Conservation (phyloP, 345 rosid genomes). For the Syzygium jambos region DNA sequence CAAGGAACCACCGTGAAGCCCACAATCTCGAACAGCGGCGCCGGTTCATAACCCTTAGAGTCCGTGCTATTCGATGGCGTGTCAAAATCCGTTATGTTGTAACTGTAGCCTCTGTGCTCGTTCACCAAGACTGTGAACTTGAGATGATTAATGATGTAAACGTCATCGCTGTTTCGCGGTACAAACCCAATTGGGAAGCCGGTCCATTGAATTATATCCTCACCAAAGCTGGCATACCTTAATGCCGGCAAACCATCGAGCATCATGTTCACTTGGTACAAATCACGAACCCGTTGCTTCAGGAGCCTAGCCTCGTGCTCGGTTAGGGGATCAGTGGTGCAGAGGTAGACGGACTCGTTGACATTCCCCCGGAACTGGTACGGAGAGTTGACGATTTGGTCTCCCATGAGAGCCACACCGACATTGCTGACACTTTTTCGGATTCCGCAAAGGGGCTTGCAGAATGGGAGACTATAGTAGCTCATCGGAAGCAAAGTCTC, state of each 20-base stretch:
- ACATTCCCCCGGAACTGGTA: constrained; percentile 1
- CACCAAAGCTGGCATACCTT: not conserved
- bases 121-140: constrained; percentile 5
- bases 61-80: not conserved
- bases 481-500: constrained; percentile 75
- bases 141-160: constrained; percentile 10
- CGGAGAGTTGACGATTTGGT: constrained; percentile 1
- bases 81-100: not conserved
- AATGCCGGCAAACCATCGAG: not conserved
- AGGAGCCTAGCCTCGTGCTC: not conserved
- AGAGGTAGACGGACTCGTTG: constrained; percentile 7
- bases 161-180: not conserved
- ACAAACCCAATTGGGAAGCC: constrained; percentile 5
- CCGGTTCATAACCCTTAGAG: not conserved
- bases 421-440: not conserved
- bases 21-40: constrained; percentile 12
- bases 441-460: not conserved
- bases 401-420: constrained; percentile 5
- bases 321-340: not conserved
- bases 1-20: constrained; percentile 34
- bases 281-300: not conserved
- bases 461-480: constrained; percentile 59
- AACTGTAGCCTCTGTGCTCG: not conserved
- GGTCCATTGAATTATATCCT: not conserved
- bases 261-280: constrained; percentile 9